phyloP scores from a whole-genome alignment of 176 grass and related monocot genomes.

The Paspalum vaginatum region DNA sequence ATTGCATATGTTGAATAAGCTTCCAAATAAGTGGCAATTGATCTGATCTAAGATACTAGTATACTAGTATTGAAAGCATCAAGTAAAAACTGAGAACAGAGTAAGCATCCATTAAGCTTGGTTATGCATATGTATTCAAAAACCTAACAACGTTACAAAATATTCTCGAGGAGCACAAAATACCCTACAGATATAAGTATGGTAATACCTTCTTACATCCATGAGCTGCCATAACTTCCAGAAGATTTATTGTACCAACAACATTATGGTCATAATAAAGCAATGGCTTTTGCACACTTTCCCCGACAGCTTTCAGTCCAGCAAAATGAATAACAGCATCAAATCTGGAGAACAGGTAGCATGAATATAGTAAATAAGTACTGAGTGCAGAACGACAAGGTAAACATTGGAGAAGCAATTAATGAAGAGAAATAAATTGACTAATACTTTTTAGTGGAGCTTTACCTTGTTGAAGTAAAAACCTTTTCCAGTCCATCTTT shows the following conservation, averaged over 20 bases:
- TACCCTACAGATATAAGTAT: constrained; percentile 18
- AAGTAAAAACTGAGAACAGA: neutral
- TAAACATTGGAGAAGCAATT: constrained; percentile 31
- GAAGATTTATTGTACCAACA: constrained; percentile 81
- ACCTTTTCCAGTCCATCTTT: constrained; percentile 68
- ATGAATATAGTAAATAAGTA: constrained; percentile 33
- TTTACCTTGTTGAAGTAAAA: constrained; percentile 85
- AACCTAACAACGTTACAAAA: constrained; percentile 6
- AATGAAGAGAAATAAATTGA: constrained; percentile 19
- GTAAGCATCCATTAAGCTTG: neutral
- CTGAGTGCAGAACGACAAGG: neutral
- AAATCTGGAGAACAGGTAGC: constrained; percentile 56
- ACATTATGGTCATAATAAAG: constrained; percentile 95
- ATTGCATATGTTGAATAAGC: neutral
- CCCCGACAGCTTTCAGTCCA: constrained; percentile 94
- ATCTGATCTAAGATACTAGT: neutral
- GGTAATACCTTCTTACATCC: constrained; percentile 90
- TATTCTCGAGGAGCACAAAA: constrained; percentile 6
- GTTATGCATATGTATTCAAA: constrained; percentile 1
- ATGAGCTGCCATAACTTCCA: constrained; percentile 94
- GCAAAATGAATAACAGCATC: constrained; percentile 98
- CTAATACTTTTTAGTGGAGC: neutral
- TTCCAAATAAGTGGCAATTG: constrained; percentile 6
- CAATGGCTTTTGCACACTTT: constrained; percentile 92
- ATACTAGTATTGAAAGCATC: neutral